Percentiles rank a stretch among this genome's conserved stretches.
These are phyloP conservation scores for Flaveria robusta DNA, from an alignment of 129 eudicot species.

Conservation along the genomic window DNA sequence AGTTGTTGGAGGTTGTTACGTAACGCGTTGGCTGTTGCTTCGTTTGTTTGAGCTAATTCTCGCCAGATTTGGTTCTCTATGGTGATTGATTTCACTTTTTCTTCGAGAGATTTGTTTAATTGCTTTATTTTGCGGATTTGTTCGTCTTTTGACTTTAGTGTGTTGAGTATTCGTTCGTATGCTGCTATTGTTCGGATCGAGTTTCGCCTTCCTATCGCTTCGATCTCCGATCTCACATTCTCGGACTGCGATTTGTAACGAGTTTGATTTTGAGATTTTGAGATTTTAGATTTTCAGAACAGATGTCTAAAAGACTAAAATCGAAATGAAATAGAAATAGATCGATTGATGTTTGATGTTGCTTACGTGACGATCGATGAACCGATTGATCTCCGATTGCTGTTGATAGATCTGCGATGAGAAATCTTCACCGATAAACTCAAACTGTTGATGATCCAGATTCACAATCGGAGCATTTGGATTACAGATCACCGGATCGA, in stretches of 20 bases:
- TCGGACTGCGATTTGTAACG: conserved; percentile 38
- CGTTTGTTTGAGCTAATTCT: conserved; percentile 60
- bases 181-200: conserved; percentile 34
- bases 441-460: background rate
- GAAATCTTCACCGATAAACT: conserved; percentile 23
- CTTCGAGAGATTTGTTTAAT: conserved; percentile 48
- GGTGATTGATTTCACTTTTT: conserved; percentile 28
- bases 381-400: conserved; percentile 25
- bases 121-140: conserved; percentile 45
- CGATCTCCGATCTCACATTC: conserved; percentile 42
- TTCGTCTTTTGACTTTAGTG: conserved; percentile 46
- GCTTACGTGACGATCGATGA: conserved; percentile 26
- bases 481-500: background rate
- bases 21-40: conserved; percentile 63
- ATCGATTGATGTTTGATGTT: no score
- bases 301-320: background rate
- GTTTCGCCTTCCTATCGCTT: conserved; percentile 44
- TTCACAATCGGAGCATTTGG: conserved; percentile 8
- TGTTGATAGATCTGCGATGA: conserved; percentile 35
- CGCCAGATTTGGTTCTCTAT: conserved; percentile 60
- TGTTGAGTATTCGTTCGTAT: conserved; percentile 39
- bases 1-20: conserved; percentile 53
- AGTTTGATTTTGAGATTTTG: background rate
- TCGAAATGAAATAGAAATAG: background rate
- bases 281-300: background rate